Conservation (phyloP, 2,329 filamentous ascomycete genomes). For the Alternaria metachromatica region DNA sequence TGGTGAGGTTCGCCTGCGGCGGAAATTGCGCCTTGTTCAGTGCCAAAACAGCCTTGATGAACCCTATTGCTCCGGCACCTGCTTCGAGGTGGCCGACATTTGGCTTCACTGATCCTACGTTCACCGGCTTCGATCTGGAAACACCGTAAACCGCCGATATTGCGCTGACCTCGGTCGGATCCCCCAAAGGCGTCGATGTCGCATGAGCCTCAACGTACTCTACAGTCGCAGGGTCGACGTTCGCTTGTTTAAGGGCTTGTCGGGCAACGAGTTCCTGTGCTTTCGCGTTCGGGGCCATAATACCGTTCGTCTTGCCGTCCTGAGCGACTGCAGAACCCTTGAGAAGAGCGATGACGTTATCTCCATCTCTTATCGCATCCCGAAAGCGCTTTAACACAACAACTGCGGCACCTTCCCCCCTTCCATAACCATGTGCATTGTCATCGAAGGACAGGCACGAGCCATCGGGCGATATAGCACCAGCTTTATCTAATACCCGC, state of each 20-base stretch:
- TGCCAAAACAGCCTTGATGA: slow-evolving; percentile 28
- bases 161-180: slow-evolving; percentile 36
- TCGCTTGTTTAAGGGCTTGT: slow-evolving; percentile 44
- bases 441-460: slow-evolving; percentile 53
- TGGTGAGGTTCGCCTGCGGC: slow-evolving; percentile 32
- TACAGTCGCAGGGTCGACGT: slow-evolving; percentile 38
- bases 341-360: slow-evolving; percentile 42
- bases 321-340: slow-evolving; percentile 36
- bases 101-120: slow-evolving; percentile 41
- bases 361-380: slow-evolving; percentile 52
- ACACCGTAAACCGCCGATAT: slow-evolving; percentile 28
- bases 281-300: slow-evolving; percentile 52
- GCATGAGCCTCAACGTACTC: slow-evolving; percentile 55
- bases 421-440: slow-evolving; percentile 67
- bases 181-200: slow-evolving; percentile 64
- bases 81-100: slow-evolving; percentile 40
- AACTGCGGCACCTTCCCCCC: slow-evolving; percentile 64
- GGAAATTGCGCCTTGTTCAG: slow-evolving; percentile 39
- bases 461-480: slow-evolving; percentile 54
- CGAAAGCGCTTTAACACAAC: slow-evolving; percentile 48
- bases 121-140: slow-evolving; percentile 21
- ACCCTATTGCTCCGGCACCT: slow-evolving; percentile 27
- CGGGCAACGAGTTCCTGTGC: slow-evolving; percentile 45
- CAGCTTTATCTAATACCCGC: slow-evolving; percentile 51
- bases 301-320: slow-evolving; percentile 32